phyloP scores from a whole-genome alignment of 1,139 yeast species.

The Blastobotrys serpentis region DNA sequence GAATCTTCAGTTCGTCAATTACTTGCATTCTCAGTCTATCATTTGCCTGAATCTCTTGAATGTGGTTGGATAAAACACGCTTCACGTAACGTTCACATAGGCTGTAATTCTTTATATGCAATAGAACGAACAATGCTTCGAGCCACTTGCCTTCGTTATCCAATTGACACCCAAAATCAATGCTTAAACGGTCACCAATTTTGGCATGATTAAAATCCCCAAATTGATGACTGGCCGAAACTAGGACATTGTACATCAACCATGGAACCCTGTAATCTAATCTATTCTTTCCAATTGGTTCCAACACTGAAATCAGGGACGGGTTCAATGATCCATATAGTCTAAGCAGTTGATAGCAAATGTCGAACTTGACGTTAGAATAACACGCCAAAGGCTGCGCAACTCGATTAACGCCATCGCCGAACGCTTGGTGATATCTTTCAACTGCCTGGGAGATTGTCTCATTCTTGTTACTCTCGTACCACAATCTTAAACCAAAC shows the following conservation, averaged over 20 bases:
- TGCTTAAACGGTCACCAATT: conserved; percentile 48
- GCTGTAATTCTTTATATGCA: conserved; percentile 51
- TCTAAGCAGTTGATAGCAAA: conserved; percentile 41
- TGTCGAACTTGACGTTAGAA: conserved; percentile 24
- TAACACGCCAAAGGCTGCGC: conserved; percentile 29
- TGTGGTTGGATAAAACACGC: conserved; percentile 48
- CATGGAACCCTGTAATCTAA: conserved; percentile 50
- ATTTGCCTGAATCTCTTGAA: conserved; percentile 42
- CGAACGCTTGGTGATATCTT: conserved; percentile 32
- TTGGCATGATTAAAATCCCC: conserved; percentile 20
- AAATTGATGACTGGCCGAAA: conserved; percentile 19
- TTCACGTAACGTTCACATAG: conserved; percentile 45
- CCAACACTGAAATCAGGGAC: conserved; percentile 27
- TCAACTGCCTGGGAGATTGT: conserved; percentile 42
- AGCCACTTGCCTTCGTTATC: conserved; percentile 50
- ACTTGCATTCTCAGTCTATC: conserved; percentile 50
- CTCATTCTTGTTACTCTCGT: conserved; percentile 49
- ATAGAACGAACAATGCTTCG: conserved; percentile 60
- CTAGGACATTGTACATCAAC: conserved; percentile 53
- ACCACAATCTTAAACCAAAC: conserved; percentile 59
- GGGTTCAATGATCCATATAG: conserved; percentile 44
- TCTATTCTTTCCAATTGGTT: conserved; percentile 17
- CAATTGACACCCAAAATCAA: conserved; percentile 55
- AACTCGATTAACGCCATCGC: conserved; percentile 23
- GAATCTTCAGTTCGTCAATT: conserved; percentile 43